These are phyloP conservation scores for Aspergillus alliaceus DNA, from an alignment of 2,329 filamentous ascomycete species.

Conservation along the genomic window DNA sequence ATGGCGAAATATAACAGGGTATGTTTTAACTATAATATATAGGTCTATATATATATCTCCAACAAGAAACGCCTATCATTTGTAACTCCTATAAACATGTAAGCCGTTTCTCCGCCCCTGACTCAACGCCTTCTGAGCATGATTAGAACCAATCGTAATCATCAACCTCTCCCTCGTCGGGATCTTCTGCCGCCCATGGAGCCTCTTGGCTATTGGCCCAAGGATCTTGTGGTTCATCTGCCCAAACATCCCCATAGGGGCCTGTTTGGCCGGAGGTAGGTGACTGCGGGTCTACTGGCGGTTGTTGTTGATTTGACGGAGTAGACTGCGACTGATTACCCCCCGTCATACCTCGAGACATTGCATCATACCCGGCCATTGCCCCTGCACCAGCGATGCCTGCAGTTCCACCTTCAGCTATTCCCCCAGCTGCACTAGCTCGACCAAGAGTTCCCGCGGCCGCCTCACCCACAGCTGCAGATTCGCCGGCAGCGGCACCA, in stretches of 20 bases:
- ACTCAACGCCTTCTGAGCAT: neutral
- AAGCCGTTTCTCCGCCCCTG: neutral
- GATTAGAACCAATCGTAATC: slow-evolving; percentile 28
- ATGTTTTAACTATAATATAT: neutral
- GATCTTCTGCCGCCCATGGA: slow-evolving; percentile 18
- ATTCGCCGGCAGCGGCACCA: slow-evolving; percentile 39
- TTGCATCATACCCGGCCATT: slow-evolving; percentile 64
- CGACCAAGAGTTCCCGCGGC: slow-evolving; percentile 37
- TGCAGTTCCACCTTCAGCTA: slow-evolving; percentile 41
- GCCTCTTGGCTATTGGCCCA: slow-evolving; percentile 21
- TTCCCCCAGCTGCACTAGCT: slow-evolving; percentile 43
- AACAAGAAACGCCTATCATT: neutral
- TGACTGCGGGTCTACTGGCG: slow-evolving; percentile 17
- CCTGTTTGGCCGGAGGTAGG: slow-evolving; percentile 18
- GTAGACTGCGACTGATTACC: slow-evolving; percentile 18
- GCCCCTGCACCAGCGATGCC: slow-evolving; percentile 56
- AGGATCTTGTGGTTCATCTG: slow-evolving; percentile 20
- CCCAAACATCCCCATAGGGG: slow-evolving; percentile 29
- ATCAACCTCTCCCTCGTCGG: slow-evolving; percentile 20
- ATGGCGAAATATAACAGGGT: too few relatives aligned
- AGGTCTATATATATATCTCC: neutral
- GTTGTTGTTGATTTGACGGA: slow-evolving; percentile 17
- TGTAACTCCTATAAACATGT: neutral
- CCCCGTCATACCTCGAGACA: slow-evolving; percentile 53
- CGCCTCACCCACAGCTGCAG: slow-evolving; percentile 36